phyloP scores from a whole-genome alignment of 108 stramenopile genomes.

The Chaetoceros muelleri region DNA sequence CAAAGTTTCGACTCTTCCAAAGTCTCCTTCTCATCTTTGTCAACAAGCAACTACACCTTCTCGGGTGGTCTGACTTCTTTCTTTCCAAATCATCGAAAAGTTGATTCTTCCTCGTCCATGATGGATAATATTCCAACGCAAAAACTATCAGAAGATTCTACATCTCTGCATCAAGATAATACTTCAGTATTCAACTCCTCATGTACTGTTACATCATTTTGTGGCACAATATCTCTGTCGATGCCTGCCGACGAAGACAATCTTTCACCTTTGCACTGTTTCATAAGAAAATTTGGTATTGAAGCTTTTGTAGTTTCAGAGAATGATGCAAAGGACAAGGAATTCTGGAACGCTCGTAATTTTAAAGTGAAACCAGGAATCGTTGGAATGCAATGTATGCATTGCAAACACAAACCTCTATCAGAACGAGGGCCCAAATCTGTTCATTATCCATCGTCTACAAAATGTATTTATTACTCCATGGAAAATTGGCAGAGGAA shows the following conservation, averaged over 20 bases:
- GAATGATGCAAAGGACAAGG: slow-evolving; percentile 50
- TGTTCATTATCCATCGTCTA: slow-evolving; percentile 33
- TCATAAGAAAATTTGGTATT: slow-evolving; percentile 59
- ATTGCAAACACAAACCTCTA: slow-evolving; percentile 27
- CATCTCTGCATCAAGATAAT: too few relatives aligned
- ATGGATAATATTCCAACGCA: neutral
- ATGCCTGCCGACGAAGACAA: slow-evolving; percentile 51
- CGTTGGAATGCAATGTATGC: slow-evolving; percentile 43
- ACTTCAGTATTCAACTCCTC: neutral
- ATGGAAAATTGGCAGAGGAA: slow-evolving; percentile 53
- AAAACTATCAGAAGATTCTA: neutral
- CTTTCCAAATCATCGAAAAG: neutral
- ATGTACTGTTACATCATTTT: neutral
- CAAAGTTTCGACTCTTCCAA: neutral
- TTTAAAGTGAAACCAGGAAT: slow-evolving; percentile 23
- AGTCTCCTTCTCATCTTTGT: neutral
- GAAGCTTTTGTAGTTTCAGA: slow-evolving; percentile 60
- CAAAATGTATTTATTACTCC: slow-evolving; percentile 42
- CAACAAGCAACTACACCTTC: too few relatives aligned
- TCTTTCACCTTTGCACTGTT: slow-evolving; percentile 69
- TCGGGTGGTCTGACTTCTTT: neutral
- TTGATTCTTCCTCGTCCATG: neutral
- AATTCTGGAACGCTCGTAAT: slow-evolving; percentile 24
- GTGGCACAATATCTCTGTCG: slow-evolving; percentile 27
- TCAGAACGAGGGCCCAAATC: slow-evolving; percentile 24